Evolutionary conservation across 345 rosid genomes (phyloP).

Genomic region (Gossypium herbaceum): DNA sequence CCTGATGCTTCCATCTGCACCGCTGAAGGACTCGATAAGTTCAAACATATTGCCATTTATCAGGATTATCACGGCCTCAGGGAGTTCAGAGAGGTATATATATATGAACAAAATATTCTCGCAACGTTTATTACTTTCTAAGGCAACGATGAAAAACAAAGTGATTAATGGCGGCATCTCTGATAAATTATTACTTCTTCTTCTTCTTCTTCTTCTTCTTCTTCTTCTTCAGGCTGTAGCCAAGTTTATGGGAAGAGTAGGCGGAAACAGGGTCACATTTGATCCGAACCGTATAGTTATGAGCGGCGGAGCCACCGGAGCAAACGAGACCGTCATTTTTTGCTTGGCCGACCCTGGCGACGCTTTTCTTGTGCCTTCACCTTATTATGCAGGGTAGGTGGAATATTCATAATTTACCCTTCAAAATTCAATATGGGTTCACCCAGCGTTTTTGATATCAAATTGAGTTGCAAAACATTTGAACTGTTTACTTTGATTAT

Average conservation of each 20-base stretch:
- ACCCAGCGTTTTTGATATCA: too few species aligned
- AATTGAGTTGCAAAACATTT: too few species aligned
- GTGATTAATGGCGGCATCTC: not conserved
- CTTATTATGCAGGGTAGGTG: slow-evolving; percentile 76
- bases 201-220: not conserved
- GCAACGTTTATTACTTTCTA: not conserved
- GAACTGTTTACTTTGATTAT: too few species aligned
- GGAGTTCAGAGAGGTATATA: slow-evolving; percentile 57
- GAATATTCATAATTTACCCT: too few species aligned
- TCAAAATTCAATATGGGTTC: too few species aligned
- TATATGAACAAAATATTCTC: not conserved
- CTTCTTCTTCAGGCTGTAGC: slow-evolving; percentile 53
- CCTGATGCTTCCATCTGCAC: slow-evolving; percentile 78
- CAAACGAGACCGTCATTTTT: slow-evolving; percentile 69
- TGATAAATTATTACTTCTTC: not conserved
- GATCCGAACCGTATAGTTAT: slow-evolving; percentile 70
- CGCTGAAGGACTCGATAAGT: slow-evolving; percentile 47
- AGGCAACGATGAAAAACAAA: not conserved
- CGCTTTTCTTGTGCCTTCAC: slow-evolving; percentile 76
- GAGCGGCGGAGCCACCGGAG: slow-evolving; percentile 94
- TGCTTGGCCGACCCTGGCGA: slow-evolving; percentile 87
- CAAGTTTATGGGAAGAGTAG: slow-evolving; percentile 64
- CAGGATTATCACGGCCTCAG: slow-evolving; percentile 86
- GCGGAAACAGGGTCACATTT: slow-evolving; percentile 55
- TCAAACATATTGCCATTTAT: slow-evolving; percentile 61